Conservation (phyloP, 805 yeast genomes). For the Saccharomycopsis microspora region DNA sequence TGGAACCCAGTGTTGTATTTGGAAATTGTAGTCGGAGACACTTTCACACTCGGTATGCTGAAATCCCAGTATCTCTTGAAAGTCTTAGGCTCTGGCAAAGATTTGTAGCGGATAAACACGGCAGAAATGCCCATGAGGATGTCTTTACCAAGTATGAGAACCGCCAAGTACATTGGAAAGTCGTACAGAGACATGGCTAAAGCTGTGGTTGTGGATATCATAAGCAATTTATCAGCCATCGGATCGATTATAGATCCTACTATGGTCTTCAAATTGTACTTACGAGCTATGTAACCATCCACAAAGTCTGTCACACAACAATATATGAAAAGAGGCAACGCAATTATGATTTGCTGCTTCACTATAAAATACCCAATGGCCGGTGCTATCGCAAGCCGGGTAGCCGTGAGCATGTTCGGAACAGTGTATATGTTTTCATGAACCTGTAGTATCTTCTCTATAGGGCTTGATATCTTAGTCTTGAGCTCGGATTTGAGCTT, state of each 20-base stretch:
- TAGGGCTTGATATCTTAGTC: too few relatives aligned
- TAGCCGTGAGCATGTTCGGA: conserved; percentile 76
- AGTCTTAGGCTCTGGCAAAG: conserved; percentile 70
- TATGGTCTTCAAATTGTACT: conserved; percentile 61
- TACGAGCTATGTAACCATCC: conserved; percentile 88
- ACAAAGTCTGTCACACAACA: conserved; percentile 86
- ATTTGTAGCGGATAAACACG: conserved; percentile 54
- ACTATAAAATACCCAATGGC: conserved; percentile 70
- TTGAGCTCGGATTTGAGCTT: too few relatives aligned
- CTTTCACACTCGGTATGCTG: conserved; percentile 71
- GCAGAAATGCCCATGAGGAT: conserved; percentile 62
- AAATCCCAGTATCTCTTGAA: conserved; percentile 67
- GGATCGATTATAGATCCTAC: conserved; percentile 93
- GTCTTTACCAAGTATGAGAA: conserved; percentile 77
- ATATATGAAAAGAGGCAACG: conserved; percentile 65
- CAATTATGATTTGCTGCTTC: conserved; percentile 47
- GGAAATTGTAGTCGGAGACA: conserved; percentile 77
- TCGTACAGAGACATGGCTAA: conserved; percentile 47
- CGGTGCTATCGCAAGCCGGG: conserved; percentile 78
- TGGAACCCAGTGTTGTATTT: conserved; percentile 87
- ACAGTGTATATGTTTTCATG: conserved; percentile 65
- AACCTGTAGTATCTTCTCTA: too few relatives aligned
- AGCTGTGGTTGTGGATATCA: conserved; percentile 77
- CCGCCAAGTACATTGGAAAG: conserved; percentile 63
- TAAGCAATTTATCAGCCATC: conserved; percentile 82